Percentiles rank a stretch among this genome's conserved stretches.
Evolutionary conservation across 371 early-diverging fungal species (phyloP).

Genomic region (Zopfochytrium polystomum): DNA sequence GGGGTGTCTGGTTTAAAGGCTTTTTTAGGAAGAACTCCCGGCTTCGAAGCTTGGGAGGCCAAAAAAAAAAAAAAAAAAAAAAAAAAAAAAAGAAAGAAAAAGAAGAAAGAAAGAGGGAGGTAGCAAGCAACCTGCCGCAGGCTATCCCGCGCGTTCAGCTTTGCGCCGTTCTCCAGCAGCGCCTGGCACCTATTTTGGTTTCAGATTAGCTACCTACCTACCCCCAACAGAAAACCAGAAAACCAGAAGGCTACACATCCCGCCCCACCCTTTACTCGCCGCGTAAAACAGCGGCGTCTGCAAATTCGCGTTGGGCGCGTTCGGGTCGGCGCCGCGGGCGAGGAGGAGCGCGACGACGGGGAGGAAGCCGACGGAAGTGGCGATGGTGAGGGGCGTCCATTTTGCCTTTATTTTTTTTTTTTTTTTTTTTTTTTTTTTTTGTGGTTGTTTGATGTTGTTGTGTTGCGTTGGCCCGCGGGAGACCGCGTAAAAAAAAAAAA

Average conservation of each 20-base stretch:
- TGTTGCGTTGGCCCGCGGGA: too few species aligned
- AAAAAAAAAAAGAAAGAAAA: too few species aligned
- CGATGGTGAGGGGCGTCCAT: conserved; percentile 25
- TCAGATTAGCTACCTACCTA: too few species aligned
- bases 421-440: not conserved
- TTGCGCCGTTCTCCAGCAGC: conserved; percentile 10
- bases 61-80: too few species aligned
- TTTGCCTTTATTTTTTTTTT: conserved; percentile 5
- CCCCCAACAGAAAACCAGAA: too few species aligned
- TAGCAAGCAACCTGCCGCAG: conserved; percentile 9
- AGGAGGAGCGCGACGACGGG: too few species aligned
- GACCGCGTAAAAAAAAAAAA: too few species aligned
- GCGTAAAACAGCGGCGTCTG: conserved; percentile 25
- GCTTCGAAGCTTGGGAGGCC: not conserved
- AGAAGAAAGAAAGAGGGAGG: too few species aligned
- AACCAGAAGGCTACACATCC: conserved; percentile 10
- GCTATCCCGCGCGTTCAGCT: conserved; percentile 15
- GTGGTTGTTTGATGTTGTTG: too few species aligned
- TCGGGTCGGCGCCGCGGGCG: too few species aligned
- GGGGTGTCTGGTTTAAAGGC: conserved; percentile 11
- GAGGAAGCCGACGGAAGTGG: conserved; percentile 26
- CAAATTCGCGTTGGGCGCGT: conserved; percentile 14
- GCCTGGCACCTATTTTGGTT: conserved; percentile 16
- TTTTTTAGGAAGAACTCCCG: not conserved
- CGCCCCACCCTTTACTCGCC: conserved; percentile 22